A percentile compares a stretch with the other conserved stretches of the same genome.
phyloP scores from a whole-genome alignment of 2,329 filamentous ascomycete genomes.

The Cladobotryum mycophilum region DNA sequence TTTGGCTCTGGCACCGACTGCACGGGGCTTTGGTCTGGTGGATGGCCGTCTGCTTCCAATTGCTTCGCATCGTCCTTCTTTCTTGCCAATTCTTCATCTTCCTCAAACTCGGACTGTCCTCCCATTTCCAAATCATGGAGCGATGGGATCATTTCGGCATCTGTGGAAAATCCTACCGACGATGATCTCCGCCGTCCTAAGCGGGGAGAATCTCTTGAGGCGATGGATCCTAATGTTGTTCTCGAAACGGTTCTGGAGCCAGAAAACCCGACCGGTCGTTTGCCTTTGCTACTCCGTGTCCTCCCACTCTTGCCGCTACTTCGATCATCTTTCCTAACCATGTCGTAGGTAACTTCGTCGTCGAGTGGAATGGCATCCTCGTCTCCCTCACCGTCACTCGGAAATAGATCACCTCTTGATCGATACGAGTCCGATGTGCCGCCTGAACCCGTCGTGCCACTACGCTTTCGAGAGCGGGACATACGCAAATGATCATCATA shows the following conservation, averaged over 20 bases:
- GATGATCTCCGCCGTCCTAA: constrained; percentile 21
- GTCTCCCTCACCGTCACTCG: constrained; percentile 77
- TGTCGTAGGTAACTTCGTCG: constrained; percentile 81
- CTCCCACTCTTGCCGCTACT: constrained; percentile 55
- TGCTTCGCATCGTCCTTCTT: constrained; percentile 47
- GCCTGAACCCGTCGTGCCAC: constrained; percentile 71
- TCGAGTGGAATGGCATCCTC: constrained; percentile 90
- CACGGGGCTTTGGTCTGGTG: constrained; percentile 23
- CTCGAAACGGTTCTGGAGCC: constrained; percentile 50
- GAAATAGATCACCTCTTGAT: constrained; percentile 84
- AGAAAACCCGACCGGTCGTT: constrained; percentile 37
- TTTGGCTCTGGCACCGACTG: constrained; percentile 15
- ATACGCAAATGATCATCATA: constrained; percentile 21
- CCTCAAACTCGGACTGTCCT: constrained; percentile 42
- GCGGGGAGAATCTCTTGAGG: constrained; percentile 28
- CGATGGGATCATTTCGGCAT: constrained; percentile 36
- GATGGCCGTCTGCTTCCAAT: constrained; percentile 44
- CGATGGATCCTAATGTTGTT: constrained; percentile 46
- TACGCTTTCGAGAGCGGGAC: constrained; percentile 49
- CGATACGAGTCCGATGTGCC: constrained; percentile 80
- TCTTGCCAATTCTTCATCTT: constrained; percentile 47
- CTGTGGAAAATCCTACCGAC: constrained; percentile 29
- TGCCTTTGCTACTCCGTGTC: constrained; percentile 54
- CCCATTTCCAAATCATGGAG: constrained; percentile 48
- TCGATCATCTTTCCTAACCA: constrained; percentile 71